Evolutionary conservation across 2,329 filamentous ascomycete genomes (phyloP).

Genomic region (Fonsecaea pedrosoi): DNA sequence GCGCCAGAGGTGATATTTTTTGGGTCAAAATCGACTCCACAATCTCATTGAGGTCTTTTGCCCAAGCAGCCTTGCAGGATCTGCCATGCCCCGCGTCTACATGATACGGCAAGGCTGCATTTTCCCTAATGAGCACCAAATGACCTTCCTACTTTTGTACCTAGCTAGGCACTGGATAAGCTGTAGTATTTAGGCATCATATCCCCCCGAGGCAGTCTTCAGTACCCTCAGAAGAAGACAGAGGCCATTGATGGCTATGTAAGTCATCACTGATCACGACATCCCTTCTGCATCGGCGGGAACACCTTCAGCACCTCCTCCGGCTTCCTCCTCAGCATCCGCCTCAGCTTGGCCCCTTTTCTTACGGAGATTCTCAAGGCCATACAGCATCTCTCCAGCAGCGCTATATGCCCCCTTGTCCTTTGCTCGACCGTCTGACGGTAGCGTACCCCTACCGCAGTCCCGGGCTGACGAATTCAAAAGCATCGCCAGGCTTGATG

Average conservation of each 20-base stretch:
- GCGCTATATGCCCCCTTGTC: constrained; percentile 33
- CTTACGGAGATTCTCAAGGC: constrained; percentile 51
- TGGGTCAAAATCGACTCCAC: background rate
- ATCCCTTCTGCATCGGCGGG: constrained; percentile 8
- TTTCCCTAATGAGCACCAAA: no score
- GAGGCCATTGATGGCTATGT: background rate
- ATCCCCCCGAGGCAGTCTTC: background rate
- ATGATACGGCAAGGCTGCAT: no score
- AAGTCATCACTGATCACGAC: background rate
- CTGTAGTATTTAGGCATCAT: background rate
- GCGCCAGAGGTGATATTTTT: background rate
- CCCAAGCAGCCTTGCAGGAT: no score
- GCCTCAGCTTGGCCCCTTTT: constrained; percentile 31
- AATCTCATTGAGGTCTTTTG: no score
- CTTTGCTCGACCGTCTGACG: constrained; percentile 14
- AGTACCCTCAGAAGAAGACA: background rate
- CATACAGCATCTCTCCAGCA: constrained; percentile 45
- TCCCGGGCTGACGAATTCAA: constrained; percentile 23
- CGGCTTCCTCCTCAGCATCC: constrained; percentile 34
- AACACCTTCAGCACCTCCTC: constrained; percentile 5
- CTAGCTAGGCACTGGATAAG: background rate
- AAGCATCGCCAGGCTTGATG: constrained; percentile 33
- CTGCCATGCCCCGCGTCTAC: no score
- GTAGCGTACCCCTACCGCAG: constrained; percentile 7
- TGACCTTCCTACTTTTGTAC: background rate